Percentiles rank a stretch among this genome's conserved stretches.
Evolutionary conservation across 2,329 filamentous ascomycete genomes (phyloP).

Genomic region (Colletotrichum caudatum): DNA sequence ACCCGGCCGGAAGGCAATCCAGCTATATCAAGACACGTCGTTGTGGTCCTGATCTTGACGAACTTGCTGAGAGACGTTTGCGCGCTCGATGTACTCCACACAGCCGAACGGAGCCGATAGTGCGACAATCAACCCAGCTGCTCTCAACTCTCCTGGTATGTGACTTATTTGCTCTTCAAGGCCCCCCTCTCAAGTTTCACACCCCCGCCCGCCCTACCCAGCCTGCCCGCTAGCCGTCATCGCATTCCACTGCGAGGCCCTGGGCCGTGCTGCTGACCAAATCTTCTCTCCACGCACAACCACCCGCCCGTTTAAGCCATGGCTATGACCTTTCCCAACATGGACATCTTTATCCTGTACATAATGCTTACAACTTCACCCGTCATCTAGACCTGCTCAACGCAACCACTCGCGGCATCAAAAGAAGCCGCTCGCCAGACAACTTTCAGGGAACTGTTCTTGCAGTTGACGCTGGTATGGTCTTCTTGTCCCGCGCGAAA

Average conservation of each 20-base stretch:
- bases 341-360: conserved; percentile 31
- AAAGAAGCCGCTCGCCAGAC: conserved; percentile 83
- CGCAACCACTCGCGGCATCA: conserved; percentile 75
- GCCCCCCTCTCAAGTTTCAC: conserved; percentile 28
- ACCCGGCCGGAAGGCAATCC: conserved; percentile 54
- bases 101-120: conserved; percentile 82
- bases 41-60: conserved; percentile 59
- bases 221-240: conserved; percentile 39
- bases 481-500: conserved; percentile 49
- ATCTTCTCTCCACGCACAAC: conserved; percentile 25
- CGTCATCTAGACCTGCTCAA: conserved; percentile 61
- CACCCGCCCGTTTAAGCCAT: conserved; percentile 29
- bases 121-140: conserved; percentile 92
- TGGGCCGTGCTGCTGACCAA: conserved; percentile 22
- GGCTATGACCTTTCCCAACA: conserved; percentile 29
- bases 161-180: conserved; percentile 48
- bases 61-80: conserved; percentile 52
- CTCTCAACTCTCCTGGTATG: conserved; percentile 83
- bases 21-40: conserved; percentile 74
- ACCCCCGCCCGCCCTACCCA: conserved; percentile 30
- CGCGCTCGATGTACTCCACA: conserved; percentile 65
- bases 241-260: conserved; percentile 39
- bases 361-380: conserved; percentile 47
- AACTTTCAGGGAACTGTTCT: conserved; percentile 68
- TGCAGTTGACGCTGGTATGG: conserved; percentile 80